Percentiles rank a stretch among this genome's conserved stretches.
Evolutionary conservation across 768 basidiomycete genomes (phyloP).

Genomic region (Amanita rimosa): DNA sequence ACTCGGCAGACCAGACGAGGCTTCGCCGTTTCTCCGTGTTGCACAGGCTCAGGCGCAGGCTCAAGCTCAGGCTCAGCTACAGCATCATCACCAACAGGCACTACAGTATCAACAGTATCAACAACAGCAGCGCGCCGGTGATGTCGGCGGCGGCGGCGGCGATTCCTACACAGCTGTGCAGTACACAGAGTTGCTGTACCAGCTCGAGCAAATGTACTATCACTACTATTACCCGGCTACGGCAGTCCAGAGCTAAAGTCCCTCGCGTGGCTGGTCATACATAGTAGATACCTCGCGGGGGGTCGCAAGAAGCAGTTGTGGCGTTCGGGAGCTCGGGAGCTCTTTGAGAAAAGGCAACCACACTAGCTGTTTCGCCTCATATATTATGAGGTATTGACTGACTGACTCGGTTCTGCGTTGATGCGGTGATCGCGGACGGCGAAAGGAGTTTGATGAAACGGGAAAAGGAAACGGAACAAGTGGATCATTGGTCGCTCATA

Average conservation of each 20-base stretch:
- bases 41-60: constrained; percentile 5
- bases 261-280: no score
- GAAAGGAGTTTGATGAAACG: neutral
- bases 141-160: neutral
- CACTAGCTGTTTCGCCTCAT: neutral
- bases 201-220: neutral
- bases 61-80: neutral
- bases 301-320: no score
- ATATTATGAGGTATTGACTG: no score
- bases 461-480: neutral
- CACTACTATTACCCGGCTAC: neutral
- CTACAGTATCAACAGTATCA: constrained; percentile 1
- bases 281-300: no score
- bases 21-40: constrained; percentile 12
- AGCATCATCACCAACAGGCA: constrained; percentile 1
- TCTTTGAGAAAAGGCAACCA: neutral
- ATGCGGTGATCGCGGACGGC: neutral
- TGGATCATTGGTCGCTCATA: neutral
- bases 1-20: constrained; percentile 12
- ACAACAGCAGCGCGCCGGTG: neutral
- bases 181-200: neutral
- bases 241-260: neutral
- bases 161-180: neutral
- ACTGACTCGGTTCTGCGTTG: neutral
- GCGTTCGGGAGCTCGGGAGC: no score